Evolutionary conservation across 2,329 filamentous ascomycete species (phyloP).

Genomic region (Venturia aucupariae): DNA sequence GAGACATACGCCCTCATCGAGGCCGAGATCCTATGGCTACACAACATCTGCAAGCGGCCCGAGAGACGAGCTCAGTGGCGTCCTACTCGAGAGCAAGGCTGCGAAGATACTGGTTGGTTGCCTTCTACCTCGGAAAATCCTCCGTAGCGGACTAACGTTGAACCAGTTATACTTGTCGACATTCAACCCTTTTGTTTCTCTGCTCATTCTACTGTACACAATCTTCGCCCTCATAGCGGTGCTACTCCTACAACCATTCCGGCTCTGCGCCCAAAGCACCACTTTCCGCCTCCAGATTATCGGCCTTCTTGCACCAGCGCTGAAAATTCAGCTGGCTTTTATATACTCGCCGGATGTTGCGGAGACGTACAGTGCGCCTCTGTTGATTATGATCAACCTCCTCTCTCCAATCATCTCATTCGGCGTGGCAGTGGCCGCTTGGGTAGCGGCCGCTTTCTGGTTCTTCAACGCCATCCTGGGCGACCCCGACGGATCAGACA

Average conservation of each 20-base stretch:
- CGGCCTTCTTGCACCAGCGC: conserved; percentile 42
- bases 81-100: conserved; percentile 1
- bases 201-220: conserved; percentile 46
- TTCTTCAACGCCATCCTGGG: conserved; percentile 51
- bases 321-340: conserved; percentile 42
- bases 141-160: neutral
- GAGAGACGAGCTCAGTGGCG: neutral
- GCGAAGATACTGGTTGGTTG: neutral
- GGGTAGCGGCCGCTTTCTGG: conserved; percentile 54
- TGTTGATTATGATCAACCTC: conserved; percentile 44
- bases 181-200: conserved; percentile 46
- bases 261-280: conserved; percentile 41
- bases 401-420: conserved; percentile 48
- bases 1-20: neutral
- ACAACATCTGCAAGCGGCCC: neutral
- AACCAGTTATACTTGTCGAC: conserved; percentile 33
- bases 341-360: conserved; percentile 35
- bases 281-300: conserved; percentile 42
- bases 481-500: conserved; percentile 46
- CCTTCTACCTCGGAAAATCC: neutral
- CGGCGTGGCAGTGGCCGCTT: conserved; percentile 46
- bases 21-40: neutral
- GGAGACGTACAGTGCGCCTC: conserved; percentile 28
- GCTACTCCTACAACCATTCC: conserved; percentile 43
- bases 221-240: conserved; percentile 35